phyloP scores from a whole-genome alignment of 306 rosid genomes.

The Mucuna pruriens region DNA sequence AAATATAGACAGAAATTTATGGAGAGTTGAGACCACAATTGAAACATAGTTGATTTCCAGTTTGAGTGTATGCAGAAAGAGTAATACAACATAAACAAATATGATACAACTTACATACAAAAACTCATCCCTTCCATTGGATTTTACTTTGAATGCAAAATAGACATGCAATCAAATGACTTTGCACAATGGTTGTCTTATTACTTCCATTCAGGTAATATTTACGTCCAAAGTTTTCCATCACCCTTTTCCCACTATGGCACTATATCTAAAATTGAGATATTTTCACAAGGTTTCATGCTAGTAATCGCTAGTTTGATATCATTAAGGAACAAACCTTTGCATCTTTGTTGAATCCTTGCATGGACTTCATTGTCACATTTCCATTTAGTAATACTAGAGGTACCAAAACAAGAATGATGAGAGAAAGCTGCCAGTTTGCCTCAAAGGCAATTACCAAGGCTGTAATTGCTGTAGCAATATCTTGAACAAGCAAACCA shows the following conservation, averaged over 20 bases:
- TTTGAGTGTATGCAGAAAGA: no score
- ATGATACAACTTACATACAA: no score
- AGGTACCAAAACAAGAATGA: constrained; percentile 65
- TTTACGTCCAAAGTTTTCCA: not conserved
- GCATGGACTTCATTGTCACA: constrained; percentile 58
- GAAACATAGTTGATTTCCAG: no score
- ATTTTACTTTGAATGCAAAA: not conserved
- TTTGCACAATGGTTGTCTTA: not conserved
- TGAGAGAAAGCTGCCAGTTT: constrained; percentile 74
- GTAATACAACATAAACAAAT: no score
- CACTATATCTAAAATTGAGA: no score
- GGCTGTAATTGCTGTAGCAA: constrained; percentile 55
- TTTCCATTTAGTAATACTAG: constrained; percentile 57
- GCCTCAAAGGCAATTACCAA: constrained; percentile 66
- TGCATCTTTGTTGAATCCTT: constrained; percentile 66
- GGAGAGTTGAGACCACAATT: no score
- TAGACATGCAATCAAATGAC: not conserved
- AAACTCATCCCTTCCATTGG: not conserved
- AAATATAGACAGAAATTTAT: no score
- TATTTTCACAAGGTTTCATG: not conserved
- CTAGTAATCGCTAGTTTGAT: constrained; percentile 18
- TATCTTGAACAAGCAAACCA: constrained; percentile 62
- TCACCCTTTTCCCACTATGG: not conserved
- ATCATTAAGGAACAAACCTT: constrained; percentile 50
- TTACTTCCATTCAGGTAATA: not conserved